Evolutionary conservation across 2,329 filamentous ascomycete genomes (phyloP).

Genomic region (Macrophomina pseudophaseolina): DNA sequence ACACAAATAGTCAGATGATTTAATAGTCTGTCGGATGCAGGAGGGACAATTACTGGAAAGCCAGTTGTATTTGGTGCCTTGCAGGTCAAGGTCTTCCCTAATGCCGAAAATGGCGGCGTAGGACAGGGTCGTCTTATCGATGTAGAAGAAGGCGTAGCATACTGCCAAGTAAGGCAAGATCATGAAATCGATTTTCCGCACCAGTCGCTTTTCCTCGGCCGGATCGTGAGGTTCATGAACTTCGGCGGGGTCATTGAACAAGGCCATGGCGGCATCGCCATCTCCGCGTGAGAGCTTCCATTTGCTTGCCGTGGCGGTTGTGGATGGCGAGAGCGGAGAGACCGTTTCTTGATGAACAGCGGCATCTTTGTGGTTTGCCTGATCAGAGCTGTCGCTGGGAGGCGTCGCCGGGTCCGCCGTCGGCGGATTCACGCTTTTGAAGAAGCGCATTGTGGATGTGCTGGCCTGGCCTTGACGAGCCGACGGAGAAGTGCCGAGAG

Average conservation of each 20-base stretch:
- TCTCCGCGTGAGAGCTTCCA: constrained; percentile 41
- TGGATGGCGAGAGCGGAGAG: neutral
- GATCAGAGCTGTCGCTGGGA: neutral
- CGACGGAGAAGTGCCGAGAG: neutral
- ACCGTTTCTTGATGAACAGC: constrained; percentile 3
- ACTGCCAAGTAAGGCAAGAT: constrained; percentile 63
- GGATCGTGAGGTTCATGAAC: constrained; percentile 54
- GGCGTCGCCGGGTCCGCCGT: neutral
- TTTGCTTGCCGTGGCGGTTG: constrained; percentile 1
- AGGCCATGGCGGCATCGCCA: constrained; percentile 57
- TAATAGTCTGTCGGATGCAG: neutral
- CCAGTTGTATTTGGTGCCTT: constrained; percentile 65
- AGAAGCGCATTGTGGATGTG: neutral
- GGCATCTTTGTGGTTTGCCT: neutral
- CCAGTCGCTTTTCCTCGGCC: constrained; percentile 52
- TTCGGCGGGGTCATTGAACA: constrained; percentile 54
- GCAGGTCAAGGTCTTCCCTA: constrained; percentile 61
- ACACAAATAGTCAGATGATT: too few species aligned
- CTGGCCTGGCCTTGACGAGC: neutral
- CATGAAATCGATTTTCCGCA: constrained; percentile 64
- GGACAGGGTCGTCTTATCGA: constrained; percentile 53
- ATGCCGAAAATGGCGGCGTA: constrained; percentile 72
- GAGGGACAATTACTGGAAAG: constrained; percentile 43
- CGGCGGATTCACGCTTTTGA: neutral
- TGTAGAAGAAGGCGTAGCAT: constrained; percentile 56